Evolutionary conservation across 1,284 basidiomycete species (phyloP).

Genomic region (Schizophyllum amplum): DNA sequence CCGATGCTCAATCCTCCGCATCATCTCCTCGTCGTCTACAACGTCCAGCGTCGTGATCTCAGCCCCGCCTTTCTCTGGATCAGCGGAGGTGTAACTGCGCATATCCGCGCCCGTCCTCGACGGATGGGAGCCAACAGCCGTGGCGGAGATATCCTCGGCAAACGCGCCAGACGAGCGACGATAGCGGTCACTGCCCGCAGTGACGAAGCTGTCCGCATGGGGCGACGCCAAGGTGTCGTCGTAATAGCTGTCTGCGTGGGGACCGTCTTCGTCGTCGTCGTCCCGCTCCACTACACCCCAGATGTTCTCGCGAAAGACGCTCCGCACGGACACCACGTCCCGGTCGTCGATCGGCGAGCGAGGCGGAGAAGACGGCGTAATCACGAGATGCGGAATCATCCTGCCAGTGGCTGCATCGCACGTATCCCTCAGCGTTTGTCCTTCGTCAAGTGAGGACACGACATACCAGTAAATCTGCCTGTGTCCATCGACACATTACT

Average conservation of each 20-base stretch:
- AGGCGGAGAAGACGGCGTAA: neutral
- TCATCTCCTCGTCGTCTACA: neutral
- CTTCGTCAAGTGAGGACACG: neutral
- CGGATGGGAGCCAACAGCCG: no score
- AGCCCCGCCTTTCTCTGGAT: neutral
- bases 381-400: neutral
- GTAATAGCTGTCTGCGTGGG: neutral
- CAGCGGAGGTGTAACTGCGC: no score
- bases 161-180: neutral
- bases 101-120: no score
- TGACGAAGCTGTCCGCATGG: constrained; percentile 14
- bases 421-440: neutral
- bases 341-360: neutral
- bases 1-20: neutral
- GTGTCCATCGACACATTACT: neutral
- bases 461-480: no score
- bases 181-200: constrained; percentile 1
- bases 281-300: neutral
- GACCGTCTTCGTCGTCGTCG: constrained; percentile 3
- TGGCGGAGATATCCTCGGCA: neutral
- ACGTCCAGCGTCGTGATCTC: constrained; percentile 3
- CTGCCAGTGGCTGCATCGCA: neutral
- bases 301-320: no score
- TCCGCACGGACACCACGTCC: neutral
- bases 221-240: constrained; percentile 3